These are phyloP conservation scores for Tricholomella constricta DNA, from an alignment of 768 basidiomycete species.

Conservation along the genomic window DNA sequence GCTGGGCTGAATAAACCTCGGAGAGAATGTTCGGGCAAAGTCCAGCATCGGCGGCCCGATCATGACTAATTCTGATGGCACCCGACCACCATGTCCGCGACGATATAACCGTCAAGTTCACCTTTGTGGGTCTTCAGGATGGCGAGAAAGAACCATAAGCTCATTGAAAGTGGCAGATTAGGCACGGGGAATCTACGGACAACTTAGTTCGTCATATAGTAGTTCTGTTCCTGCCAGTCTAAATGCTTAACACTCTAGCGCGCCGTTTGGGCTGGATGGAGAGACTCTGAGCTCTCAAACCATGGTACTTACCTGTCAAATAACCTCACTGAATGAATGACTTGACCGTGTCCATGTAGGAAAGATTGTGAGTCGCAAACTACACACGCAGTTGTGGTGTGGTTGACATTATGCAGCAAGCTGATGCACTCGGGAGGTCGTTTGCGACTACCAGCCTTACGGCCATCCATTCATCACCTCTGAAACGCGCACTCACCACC, in stretches of 20 bases:
- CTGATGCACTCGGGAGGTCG: slow-evolving; percentile 57
- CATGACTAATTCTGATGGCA: not conserved
- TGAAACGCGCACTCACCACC: slow-evolving; percentile 64
- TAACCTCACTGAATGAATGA: not conserved
- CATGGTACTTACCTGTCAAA: slow-evolving; percentile 58
- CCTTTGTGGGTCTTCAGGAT: slow-evolving; percentile 36
- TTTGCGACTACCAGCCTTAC: slow-evolving; percentile 50
- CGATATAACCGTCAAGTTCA: slow-evolving; percentile 36
- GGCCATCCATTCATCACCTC: slow-evolving; percentile 65
- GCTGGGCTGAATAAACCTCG: not conserved
- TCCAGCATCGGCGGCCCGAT: not conserved
- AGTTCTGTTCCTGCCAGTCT: not conserved
- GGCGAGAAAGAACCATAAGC: not conserved
- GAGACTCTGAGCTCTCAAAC: slow-evolving; percentile 71
- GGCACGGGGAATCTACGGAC: slow-evolving; percentile 79
- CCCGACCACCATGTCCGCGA: not conserved
- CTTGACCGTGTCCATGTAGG: slow-evolving; percentile 35
- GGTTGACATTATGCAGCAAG: slow-evolving; percentile 46
- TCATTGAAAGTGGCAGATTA: slow-evolving; percentile 44
- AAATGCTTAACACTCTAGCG: slow-evolving; percentile 14
- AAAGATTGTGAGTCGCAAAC: slow-evolving; percentile 45
- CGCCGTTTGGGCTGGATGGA: slow-evolving; percentile 73
- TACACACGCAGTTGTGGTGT: not conserved
- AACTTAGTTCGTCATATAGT: slow-evolving; percentile 55
- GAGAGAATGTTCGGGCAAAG: slow-evolving; percentile 4